Percentiles rank a stretch among this genome's conserved stretches.
Evolutionary conservation across 2,329 filamentous ascomycete genomes (phyloP).

Genomic region (Colletotrichum orbiculare): DNA sequence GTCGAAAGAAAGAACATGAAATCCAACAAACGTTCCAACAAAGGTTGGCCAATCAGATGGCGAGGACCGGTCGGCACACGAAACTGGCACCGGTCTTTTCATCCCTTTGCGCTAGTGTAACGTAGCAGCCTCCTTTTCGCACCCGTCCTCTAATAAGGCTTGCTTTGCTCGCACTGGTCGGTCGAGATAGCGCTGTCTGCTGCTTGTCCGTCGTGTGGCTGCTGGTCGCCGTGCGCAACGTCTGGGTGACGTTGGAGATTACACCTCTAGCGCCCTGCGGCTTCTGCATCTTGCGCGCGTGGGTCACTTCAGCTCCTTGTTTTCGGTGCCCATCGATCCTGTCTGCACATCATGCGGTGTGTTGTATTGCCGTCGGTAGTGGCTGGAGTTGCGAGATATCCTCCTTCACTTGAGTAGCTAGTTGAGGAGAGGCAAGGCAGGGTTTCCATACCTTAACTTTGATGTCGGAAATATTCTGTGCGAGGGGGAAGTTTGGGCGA

Average conservation of each 20-base stretch:
- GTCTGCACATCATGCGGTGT: no score
- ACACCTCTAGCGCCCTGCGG: constrained; percentile 6
- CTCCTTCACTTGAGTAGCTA: neutral
- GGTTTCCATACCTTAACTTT: constrained; percentile 6
- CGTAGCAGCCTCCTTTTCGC: neutral
- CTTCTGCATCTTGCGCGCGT: neutral
- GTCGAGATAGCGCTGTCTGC: constrained; percentile 28
- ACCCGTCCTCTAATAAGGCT: neutral
- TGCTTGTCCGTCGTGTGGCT: constrained; percentile 5
- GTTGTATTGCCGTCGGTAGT: no score
- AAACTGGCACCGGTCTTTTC: constrained; percentile 22
- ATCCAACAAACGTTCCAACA: constrained; percentile 17
- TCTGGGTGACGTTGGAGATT: constrained; percentile 21
- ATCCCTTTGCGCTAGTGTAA: constrained; percentile 13
- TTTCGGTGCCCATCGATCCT: no score
- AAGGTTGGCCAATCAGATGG: constrained; percentile 29
- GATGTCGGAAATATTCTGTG: constrained; percentile 11
- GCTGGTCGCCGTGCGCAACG: constrained; percentile 35
- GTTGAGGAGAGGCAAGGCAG: neutral
- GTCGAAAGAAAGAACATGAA: neutral
- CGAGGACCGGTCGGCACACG: constrained; percentile 26
- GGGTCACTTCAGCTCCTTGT: neutral
- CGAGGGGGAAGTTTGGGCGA: constrained; percentile 6
- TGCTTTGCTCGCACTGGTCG: neutral
- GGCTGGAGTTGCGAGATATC: neutral